Evolutionary conservation across 2,329 filamentous ascomycete species (phyloP).

Genomic region (Calonectria fujianensis): DNA sequence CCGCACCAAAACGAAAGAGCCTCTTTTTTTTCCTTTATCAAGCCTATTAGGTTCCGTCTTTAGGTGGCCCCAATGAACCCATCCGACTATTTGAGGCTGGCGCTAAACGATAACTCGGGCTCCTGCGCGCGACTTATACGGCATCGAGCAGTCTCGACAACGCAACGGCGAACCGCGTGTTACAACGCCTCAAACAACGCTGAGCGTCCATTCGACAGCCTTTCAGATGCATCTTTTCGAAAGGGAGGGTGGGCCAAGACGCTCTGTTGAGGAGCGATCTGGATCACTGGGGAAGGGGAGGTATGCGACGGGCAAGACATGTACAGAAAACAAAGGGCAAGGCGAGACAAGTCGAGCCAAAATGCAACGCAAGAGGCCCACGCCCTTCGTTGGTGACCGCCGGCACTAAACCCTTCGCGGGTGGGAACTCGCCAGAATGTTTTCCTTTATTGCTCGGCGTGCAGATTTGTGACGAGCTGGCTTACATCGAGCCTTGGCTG

Average conservation of each 20-base stretch:
- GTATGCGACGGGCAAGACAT: conserved; percentile 48
- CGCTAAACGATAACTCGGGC: conserved; percentile 18
- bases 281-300: conserved; percentile 39
- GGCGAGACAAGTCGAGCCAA: conserved; percentile 31
- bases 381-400: conserved; percentile 33
- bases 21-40: neutral
- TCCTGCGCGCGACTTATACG: conserved; percentile 2
- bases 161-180: conserved; percentile 15
- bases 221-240: neutral
- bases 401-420: conserved; percentile 28
- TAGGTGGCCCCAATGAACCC: conserved; percentile 4
- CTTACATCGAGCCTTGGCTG: conserved; percentile 34
- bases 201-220: neutral
- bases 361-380: conserved; percentile 31
- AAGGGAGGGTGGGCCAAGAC: conserved; percentile 16
- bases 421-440: conserved; percentile 31
- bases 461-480: conserved; percentile 5
- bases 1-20: conserved; percentile 9
- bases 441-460: conserved; percentile 14
- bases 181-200: conserved; percentile 20
- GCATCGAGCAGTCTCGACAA: conserved; percentile 21
- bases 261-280: conserved; percentile 16
- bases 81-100: conserved; percentile 11
- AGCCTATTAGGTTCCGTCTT: neutral
- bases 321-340: conserved; percentile 37